A percentile compares a stretch with the other conserved stretches of the same genome.
Evolutionary conservation across 176 grass and related monocot species (phyloP).

Genomic region (Eleusine coracana): DNA sequence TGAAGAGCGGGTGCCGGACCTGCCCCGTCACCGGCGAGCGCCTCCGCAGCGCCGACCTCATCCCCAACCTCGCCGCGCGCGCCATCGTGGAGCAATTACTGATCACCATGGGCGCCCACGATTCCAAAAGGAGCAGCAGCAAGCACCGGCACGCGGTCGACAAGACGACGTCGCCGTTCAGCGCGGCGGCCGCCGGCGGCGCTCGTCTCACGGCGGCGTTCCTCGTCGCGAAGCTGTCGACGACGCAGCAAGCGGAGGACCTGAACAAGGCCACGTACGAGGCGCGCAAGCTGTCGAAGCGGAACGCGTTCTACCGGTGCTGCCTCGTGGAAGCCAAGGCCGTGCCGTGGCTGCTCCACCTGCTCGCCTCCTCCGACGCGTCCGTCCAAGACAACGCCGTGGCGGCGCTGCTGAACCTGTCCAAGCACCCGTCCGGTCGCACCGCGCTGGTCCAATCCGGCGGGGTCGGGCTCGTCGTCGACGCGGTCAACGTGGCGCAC

Average conservation of each 20-base stretch:
- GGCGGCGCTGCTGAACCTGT: conserved; percentile 64
- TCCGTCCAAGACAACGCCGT: conserved; percentile 64
- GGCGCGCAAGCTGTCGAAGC: conserved; percentile 76
- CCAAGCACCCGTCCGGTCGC: conserved; percentile 64
- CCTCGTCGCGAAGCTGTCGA: conserved; percentile 49
- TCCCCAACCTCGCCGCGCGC: conserved; percentile 63
- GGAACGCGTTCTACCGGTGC: conserved; percentile 61
- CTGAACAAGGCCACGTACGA: conserved; percentile 43
- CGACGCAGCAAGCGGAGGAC: background rate
- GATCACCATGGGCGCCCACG: conserved; percentile 19
- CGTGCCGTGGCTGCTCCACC: conserved; percentile 78
- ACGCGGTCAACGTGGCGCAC: conserved; percentile 50
- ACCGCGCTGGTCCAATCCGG: conserved; percentile 58
- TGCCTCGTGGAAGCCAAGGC: conserved; percentile 72
- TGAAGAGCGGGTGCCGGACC: conserved; percentile 52
- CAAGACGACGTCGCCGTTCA: conserved; percentile 54
- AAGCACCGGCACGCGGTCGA: conserved; percentile 54
- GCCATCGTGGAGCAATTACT: conserved; percentile 59
- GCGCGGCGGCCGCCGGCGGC: conserved; percentile 38
- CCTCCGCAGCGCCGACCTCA: conserved; percentile 50
- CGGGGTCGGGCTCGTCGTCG: conserved; percentile 60
- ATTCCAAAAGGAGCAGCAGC: conserved; percentile 25
- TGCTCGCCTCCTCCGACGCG: conserved; percentile 52
- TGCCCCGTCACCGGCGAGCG: conserved; percentile 85
- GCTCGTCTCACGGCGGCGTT: conserved; percentile 48